Evolutionary conservation across 768 basidiomycete genomes (phyloP).

Genomic region (Russula sp.): DNA sequence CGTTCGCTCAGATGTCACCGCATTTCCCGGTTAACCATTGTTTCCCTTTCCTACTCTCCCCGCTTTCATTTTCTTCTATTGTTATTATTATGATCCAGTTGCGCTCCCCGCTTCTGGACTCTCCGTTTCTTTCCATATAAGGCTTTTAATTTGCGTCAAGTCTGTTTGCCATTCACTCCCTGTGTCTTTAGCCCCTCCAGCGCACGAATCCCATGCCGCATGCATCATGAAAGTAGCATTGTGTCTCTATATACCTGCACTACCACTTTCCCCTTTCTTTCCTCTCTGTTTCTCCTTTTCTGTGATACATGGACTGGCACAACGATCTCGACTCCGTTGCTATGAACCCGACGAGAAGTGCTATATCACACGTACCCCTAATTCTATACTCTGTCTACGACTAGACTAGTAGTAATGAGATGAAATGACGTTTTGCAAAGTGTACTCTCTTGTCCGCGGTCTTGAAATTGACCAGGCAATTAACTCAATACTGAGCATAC

Average conservation of each 20-base stretch:
- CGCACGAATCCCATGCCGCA: constrained; percentile 24
- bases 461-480: not conserved
- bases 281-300: not conserved
- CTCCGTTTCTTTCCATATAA: constrained; percentile 11
- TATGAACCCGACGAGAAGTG: constrained; percentile 17
- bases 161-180: constrained; percentile 10
- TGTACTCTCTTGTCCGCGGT: constrained; percentile 7
- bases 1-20: not conserved
- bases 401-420: constrained; percentile 23
- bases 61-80: constrained; percentile 17
- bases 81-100: constrained; percentile 29
- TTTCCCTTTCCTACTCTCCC: constrained; percentile 2
- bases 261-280: not conserved
- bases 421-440: not conserved
- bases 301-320: constrained; percentile 20
- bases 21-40: not conserved
- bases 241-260: constrained; percentile 26
- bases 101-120: constrained; percentile 17
- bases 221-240: constrained; percentile 23
- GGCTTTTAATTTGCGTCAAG: constrained; percentile 4
- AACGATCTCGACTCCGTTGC: constrained; percentile 3
- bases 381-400: constrained; percentile 20
- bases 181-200: constrained; percentile 19
- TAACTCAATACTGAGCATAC: not conserved
- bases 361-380: constrained; percentile 16